phyloP scores from a whole-genome alignment of 371 early-diverging fungal genomes.

The Circinella minor region DNA sequence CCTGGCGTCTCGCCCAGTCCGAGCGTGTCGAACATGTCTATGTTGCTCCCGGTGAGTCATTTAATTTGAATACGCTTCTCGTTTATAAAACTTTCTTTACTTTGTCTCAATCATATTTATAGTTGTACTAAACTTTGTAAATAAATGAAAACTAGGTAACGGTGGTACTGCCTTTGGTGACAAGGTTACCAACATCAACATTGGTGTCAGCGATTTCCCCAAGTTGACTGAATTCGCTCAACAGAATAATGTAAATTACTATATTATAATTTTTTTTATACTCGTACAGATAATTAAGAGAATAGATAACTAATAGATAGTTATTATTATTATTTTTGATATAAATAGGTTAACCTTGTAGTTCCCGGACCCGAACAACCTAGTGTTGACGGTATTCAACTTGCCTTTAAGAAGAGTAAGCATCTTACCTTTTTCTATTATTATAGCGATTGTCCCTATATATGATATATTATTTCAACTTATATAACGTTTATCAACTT shows the following conservation, averaged over 20 bases:
- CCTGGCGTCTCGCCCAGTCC: slow-evolving; percentile 88
- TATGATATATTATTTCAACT: background rate
- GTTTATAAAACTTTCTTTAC: no score
- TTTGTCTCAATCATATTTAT: no score
- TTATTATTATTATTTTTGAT: no score
- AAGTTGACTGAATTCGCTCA: slow-evolving; percentile 81
- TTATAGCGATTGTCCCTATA: no score
- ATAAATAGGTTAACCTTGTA: slow-evolving; percentile 70
- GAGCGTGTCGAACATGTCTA: slow-evolving; percentile 77
- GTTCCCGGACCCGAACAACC: slow-evolving; percentile 98
- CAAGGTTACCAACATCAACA: slow-evolving; percentile 83
- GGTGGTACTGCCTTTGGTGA: slow-evolving; percentile 83
- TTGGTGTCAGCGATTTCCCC: slow-evolving; percentile 75
- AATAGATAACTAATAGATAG: no score
- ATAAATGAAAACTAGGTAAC: slow-evolving; percentile 68
- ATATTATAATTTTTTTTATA: background rate
- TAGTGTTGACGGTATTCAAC: slow-evolving; percentile 90
- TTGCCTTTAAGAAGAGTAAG: slow-evolving; percentile 81
- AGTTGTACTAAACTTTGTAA: no score
- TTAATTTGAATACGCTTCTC: no score
- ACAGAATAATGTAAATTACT: slow-evolving; percentile 67
- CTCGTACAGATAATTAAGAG: no score
- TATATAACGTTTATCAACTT: background rate
- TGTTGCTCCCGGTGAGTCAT: slow-evolving; percentile 86
- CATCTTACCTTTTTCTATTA: background rate